Base-by-base conservation (phyloP, 352 stramenopile species). In the Phytophthora agathidicida region DNA sequence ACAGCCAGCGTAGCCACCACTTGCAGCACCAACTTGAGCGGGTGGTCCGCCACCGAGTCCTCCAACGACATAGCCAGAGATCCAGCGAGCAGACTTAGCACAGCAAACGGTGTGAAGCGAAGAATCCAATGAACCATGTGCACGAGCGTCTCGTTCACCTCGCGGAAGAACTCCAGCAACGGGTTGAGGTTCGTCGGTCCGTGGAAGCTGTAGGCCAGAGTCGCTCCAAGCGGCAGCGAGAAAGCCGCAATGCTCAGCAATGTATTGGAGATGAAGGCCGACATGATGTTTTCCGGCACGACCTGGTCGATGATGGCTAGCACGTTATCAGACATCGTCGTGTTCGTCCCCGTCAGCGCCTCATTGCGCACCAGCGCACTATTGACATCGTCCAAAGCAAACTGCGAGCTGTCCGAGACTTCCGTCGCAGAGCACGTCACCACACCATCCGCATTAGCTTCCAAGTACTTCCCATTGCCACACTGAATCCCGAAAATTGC, bases 111-210 rank as follows among this genome's bases (percentile, higher is more conserved):
- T 38, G 84, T 91, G 66, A 91, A 90, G 54, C 68, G 69, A 32
- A 93, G 75, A 31, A 93, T 72, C 73, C 71, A 89, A 43, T 87
- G 73, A 20, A 75, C 70, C 79, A 93, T 94, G 43, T 77, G 77
- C 35, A 91, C 70, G 27, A 94, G 78, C 44, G 81, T 85, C 59
- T 89, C 78, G 55, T 94, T 91, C 19, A 93, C 64, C 26, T 94
- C 80, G 11, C 83, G 68, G 13, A 93, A 75, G 60, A 94, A 89
- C 46, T 93, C 79, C 16, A 94, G 66, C 19, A 94, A 47, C 41
- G 83, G 80, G 75, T 93, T 91, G 46, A 91, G 72, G 20, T 84
- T 72, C 14, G 86, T 66, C 7, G 77, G 82, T 0, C 80, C 83
- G 57, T 89, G 74, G 64, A 91, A 91, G 54, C 81, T 91, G 50